Evolutionary conservation across 495 filamentous ascomycete genomes (phyloP).

Genomic region (Neurospora terricola): DNA sequence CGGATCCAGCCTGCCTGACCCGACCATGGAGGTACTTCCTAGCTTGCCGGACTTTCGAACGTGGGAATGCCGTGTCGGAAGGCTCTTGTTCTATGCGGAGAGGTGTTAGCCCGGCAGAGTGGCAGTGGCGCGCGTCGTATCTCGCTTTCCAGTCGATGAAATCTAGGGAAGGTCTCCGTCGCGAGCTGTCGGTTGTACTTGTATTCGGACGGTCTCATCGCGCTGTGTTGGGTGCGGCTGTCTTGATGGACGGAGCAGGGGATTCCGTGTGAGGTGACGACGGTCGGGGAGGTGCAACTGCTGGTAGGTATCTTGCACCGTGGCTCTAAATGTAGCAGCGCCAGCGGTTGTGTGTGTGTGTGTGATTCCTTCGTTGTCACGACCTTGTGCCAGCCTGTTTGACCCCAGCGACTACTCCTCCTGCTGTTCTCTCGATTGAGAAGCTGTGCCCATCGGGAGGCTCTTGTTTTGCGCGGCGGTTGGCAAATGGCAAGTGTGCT

Average conservation of each 20-base stretch:
- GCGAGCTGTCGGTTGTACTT: neutral
- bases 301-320: neutral
- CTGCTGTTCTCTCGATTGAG: neutral
- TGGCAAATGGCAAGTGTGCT: neutral
- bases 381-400: neutral
- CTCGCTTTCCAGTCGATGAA: neutral
- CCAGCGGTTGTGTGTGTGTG: neutral
- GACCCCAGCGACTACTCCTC: neutral
- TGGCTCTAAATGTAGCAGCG: neutral
- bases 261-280: neutral
- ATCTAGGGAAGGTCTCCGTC: neutral
- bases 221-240: neutral
- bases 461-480: neutral
- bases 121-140: neutral
- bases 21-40: too few relatives aligned
- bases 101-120: neutral
- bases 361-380: neutral
- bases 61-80: neutral
- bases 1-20: too few relatives aligned
- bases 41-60: neutral
- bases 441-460: neutral
- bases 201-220: neutral
- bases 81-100: neutral
- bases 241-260: neutral
- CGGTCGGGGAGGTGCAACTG: neutral